Evolutionary conservation across 2,329 filamentous ascomycete species (phyloP), one percentile per base, ranked within the genome.

Genomic region (Nakataea oryzae): DNA sequence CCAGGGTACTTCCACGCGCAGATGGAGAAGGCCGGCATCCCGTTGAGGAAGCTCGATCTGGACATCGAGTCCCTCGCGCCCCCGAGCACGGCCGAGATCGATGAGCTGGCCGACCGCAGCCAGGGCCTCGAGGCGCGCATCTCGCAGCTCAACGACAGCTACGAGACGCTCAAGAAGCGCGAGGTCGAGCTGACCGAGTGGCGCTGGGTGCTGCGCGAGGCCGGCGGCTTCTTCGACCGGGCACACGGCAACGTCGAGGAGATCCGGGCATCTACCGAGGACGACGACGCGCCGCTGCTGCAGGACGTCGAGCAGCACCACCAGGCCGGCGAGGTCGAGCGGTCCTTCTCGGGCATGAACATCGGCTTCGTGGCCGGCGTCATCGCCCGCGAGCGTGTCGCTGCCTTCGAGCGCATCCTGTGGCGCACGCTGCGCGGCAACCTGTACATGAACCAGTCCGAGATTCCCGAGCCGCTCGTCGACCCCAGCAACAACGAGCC

Each of bases 371-470:
- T 99, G 61, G 90, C 95, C 62, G 95, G 95, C 76, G 95, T 97
- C 69, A 97, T 99, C 69, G 86, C 90, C 50, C 86, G 95, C 62
- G 93, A 97, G 72, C 87, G 93, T 60, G 93, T 99, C 64, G 93
- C 88, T 17, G 90, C 93, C 29, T 99, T 99, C 72, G 96, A 99
- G 79, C 89, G 95, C 64, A 99, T 99, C 68, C 82, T 99, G 60
- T 99, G 95, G 95, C 87, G 95, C 70, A 97, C 96, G 0, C 85
- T 99, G 55, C 91, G 95, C 74, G 95, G 95, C 70, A 99, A 99
- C 76, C 80, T 99, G 66, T 99, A 97, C 82, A 99, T 99, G 95
- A 99, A 99, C 78, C 96, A 99, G 80, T 93, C 93, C 54, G 95
- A 99, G 81, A 99, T 99, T 65, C 88, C 92, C 9, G 93, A 99